phyloP scores from a whole-genome alignment of 73 alveolate species.

The Paramecium pentaurelia region DNA sequence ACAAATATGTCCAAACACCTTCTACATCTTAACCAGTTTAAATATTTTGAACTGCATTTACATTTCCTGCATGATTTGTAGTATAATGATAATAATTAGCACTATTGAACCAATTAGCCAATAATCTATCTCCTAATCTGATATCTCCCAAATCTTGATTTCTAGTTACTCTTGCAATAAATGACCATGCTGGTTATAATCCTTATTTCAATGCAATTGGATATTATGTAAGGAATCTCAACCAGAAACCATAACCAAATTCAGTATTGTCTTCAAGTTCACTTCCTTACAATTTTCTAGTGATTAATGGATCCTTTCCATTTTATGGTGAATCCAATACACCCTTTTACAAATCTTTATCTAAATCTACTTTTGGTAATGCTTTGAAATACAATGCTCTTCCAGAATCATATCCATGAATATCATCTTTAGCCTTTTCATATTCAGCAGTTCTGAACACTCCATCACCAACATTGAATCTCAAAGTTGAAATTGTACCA shows the following conservation, averaged over 20 bases:
- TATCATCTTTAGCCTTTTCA: not conserved
- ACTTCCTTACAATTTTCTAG: not conserved
- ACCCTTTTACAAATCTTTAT: not conserved
- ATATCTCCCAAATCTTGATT: not conserved
- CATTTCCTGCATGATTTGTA: constrained; percentile 34
- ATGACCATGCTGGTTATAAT: not conserved
- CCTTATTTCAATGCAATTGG: not conserved
- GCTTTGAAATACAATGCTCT: not conserved
- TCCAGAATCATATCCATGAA: constrained; percentile 21
- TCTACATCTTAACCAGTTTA: constrained; percentile 28
- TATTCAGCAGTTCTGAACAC: not conserved
- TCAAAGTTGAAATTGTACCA: not conserved
- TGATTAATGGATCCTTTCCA: not conserved
- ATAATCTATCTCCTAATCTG: constrained; percentile 40
- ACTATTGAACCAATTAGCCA: constrained; percentile 11
- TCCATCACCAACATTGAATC: constrained; percentile 51
- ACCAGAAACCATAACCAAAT: constrained; percentile 51
- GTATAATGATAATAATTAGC: constrained; percentile 4
- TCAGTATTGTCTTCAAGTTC: not conserved
- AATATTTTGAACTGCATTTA: not conserved
- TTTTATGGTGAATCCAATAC: constrained; percentile 1
- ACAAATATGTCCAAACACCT: constrained; percentile 49
- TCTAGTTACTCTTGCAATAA: constrained; percentile 7
- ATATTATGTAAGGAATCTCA: constrained; percentile 8
- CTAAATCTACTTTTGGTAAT: not conserved